Evolutionary conservation across 306 rosid species (phyloP).

Genomic region (Trichosanthes truncata): DNA sequence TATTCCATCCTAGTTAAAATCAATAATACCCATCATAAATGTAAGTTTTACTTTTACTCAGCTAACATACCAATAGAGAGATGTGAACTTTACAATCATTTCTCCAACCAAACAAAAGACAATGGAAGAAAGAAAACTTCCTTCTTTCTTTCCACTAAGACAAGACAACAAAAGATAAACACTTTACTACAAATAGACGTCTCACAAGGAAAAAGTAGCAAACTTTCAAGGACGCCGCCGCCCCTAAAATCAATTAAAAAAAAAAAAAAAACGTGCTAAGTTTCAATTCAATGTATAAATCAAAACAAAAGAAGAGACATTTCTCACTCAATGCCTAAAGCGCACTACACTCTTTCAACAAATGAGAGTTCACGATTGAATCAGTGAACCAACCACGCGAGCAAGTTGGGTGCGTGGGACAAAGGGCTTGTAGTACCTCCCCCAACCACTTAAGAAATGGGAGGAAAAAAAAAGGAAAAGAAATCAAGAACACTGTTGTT

Average conservation of each 20-base stretch:
- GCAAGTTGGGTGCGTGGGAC: not conserved
- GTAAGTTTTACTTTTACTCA: not conserved
- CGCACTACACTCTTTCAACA: not conserved
- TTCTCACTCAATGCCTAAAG: too few relatives aligned
- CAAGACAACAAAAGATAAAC: not conserved
- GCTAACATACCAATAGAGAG: not conserved
- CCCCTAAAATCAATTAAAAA: not conserved
- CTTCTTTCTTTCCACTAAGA: not conserved
- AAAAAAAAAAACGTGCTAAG: too few relatives aligned
- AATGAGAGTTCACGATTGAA: not conserved
- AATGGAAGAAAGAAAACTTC: not conserved
- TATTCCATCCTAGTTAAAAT: not conserved
- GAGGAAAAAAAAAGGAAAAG: not conserved
- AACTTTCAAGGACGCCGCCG: not conserved
- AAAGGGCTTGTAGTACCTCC: not conserved
- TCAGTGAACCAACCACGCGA: not conserved
- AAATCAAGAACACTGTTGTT: slow-evolving; percentile 10
- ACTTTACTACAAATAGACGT: not conserved
- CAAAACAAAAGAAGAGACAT: not conserved
- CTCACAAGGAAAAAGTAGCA: not conserved
- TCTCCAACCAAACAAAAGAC: not conserved
- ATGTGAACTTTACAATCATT: not conserved
- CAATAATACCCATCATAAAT: not conserved
- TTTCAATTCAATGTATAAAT: too few relatives aligned
- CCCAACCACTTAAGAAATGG: not conserved